A percentile compares a stretch with the other conserved stretches of the same genome.
Conservation (phyloP, 805 yeast species). For the Hanseniaspora hatyaiensis region DNA sequence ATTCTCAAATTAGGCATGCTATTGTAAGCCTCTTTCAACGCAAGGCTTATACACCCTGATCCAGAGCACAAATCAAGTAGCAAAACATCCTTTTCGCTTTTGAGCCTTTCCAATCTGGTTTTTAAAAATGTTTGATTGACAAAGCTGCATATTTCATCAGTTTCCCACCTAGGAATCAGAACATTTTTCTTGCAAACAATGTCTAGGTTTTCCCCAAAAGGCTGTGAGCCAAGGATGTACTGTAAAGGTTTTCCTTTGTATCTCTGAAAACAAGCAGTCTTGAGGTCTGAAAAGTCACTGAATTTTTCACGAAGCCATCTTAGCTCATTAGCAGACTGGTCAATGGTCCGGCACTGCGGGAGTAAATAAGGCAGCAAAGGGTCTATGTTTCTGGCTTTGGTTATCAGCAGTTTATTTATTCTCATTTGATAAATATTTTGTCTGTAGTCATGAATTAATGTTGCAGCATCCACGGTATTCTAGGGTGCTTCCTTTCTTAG, state of each 20-base stretch:
- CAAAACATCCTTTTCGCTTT: conserved; percentile 7
- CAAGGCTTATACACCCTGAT: conserved; percentile 70
- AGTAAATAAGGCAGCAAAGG: conserved; percentile 23
- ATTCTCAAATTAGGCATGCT: background rate
- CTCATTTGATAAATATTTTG: conserved; percentile 15
- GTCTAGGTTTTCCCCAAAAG: conserved; percentile 58
- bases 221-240: conserved; percentile 74
- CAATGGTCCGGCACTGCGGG: conserved; percentile 24
- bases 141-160: conserved; percentile 70
- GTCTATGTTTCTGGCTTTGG: conserved; percentile 19
- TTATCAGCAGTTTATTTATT: conserved; percentile 19
- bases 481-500: too few species aligned
- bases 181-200: conserved; percentile 53
- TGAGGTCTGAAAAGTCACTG: conserved; percentile 19
- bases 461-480: too few species aligned
- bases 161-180: conserved; percentile 86
- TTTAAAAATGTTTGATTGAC: conserved; percentile 29
- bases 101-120: conserved; percentile 15
- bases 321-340: conserved; percentile 22
- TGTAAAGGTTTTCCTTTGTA: conserved; percentile 59
- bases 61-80: conserved; percentile 76
- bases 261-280: conserved; percentile 43
- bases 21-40: conserved; percentile 27
- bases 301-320: conserved; percentile 21
- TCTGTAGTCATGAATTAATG: too few species aligned